phyloP scores from a whole-genome alignment of 352 stramenopile genomes.

The Phytophthora pluvialis region DNA sequence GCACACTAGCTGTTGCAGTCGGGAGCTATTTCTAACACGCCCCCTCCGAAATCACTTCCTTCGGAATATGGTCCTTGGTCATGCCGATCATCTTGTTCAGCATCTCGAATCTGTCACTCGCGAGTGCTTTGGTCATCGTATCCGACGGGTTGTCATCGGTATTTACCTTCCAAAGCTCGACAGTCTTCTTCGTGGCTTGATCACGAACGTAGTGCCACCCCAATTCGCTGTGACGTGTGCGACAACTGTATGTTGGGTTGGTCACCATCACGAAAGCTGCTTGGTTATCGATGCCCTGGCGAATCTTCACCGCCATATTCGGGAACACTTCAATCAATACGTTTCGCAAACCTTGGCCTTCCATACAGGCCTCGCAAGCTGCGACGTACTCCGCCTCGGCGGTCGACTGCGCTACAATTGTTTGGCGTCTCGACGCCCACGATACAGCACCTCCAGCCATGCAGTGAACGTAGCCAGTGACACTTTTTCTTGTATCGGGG shows the following conservation, averaged over 20 bases:
- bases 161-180: not conserved
- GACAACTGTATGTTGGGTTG: not conserved
- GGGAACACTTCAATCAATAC: not conserved
- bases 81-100: not conserved
- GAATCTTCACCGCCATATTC: not conserved
- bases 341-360: not conserved
- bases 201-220: not conserved
- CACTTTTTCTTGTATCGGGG: slow-evolving; percentile 3
- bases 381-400: not conserved
- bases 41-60: not conserved
- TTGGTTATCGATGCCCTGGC: not conserved
- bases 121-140: not conserved
- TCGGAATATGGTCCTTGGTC: not conserved
- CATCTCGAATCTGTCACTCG: not conserved
- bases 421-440: not conserved
- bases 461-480: not conserved
- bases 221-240: not conserved
- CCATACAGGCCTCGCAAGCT: not conserved
- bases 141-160: not conserved
- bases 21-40: not conserved
- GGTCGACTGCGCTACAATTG: not conserved
- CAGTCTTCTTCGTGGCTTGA: not conserved
- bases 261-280: not conserved
- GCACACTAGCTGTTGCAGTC: not conserved
- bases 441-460: not conserved